Base-by-base conservation (phyloP, 169 alveolate genomes). In the Fabrea salina region DNA sequence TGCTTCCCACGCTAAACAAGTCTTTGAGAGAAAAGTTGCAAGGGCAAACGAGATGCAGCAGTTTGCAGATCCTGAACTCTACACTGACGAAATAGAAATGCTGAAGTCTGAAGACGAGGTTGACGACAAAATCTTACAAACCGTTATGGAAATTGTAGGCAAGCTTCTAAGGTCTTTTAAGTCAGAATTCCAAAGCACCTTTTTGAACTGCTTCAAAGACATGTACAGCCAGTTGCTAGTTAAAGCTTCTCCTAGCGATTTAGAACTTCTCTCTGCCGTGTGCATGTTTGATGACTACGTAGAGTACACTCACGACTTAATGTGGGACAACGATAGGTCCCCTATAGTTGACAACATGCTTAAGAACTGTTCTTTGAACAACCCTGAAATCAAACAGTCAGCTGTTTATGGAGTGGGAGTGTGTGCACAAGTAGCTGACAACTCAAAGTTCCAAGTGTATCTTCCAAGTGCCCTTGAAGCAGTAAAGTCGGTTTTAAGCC, bases 261-360 rank as follows among this genome's bases (percentile, higher is more conserved):
- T 13, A 43, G 78, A 68, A 30, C n/a, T 40, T 19, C 4, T 68
- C 19, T 13, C 78, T 7, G 78, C 78, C n/a, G 44, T 68, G 8
- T 68, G 78, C 66, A 68, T 68, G 1, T 68, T 68, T 68, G 78
- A 40, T 44, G 78, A 68, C 4, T 68, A 68, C 44, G 78, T 68
- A 22, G 64, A 68, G 66, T 19, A 41, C 33, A 68, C 78, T 2
- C 78, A 68, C 19, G 78, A 68, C 30, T 43, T 68, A 13, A 68
- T 68, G 78, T 43, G 78, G 64, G 33, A 16, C 3, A 16, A n/a
- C n/a, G 30, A 19, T 19, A n/a, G 32, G n/a, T 25, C 39, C 25
- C 67, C 66, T 8, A 1, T 68, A 3, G 8, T 44, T 16, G 78
- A 68, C 22, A 57, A 68, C 39, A 68, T 68, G 78, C 66, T 68